Evolutionary conservation across 352 stramenopile genomes (phyloP).

Genomic region (Peronosclerospora sorghi): DNA sequence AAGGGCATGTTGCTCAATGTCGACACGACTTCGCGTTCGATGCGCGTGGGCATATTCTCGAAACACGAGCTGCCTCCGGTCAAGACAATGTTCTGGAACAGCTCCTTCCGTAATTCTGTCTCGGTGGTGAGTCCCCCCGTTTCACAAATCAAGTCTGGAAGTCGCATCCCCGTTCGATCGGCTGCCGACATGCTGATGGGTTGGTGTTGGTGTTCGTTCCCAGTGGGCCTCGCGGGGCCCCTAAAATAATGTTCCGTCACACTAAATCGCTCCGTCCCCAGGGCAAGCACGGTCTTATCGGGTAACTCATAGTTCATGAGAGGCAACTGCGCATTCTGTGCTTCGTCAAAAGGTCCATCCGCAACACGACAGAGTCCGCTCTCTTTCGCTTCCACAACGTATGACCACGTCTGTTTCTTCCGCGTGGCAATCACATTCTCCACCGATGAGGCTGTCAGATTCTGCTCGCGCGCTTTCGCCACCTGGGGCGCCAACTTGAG

Average conservation of each 20-base stretch:
- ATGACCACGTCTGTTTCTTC: constrained; percentile 38
- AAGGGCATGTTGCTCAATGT: constrained; percentile 31
- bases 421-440: constrained; percentile 18
- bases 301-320: constrained; percentile 74
- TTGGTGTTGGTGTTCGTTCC: no score
- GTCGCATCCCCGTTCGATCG: constrained; percentile 27
- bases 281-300: constrained; percentile 68
- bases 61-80: constrained; percentile 75
- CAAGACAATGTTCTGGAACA: constrained; percentile 78
- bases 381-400: constrained; percentile 63
- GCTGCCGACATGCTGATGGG: not conserved
- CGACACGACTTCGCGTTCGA: constrained; percentile 65
- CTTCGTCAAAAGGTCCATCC: constrained; percentile 59
- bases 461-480: constrained; percentile 3
- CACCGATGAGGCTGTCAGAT: constrained; percentile 7
- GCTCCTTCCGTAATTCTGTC: constrained; percentile 62
- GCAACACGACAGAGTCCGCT: constrained; percentile 60
- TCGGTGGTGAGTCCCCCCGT: constrained; percentile 48
- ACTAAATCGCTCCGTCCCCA: constrained; percentile 83
- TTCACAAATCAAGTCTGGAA: constrained; percentile 59
- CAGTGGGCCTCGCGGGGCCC: constrained; percentile 1
- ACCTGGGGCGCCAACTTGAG: constrained; percentile 42
- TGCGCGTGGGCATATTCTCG: constrained; percentile 56
- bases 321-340: constrained; percentile 48
- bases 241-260: constrained; percentile 85